Evolutionary conservation across 768 basidiomycete species (phyloP), one percentile per base, ranked within the genome.

Genomic region (Leccinum ochraceum): DNA sequence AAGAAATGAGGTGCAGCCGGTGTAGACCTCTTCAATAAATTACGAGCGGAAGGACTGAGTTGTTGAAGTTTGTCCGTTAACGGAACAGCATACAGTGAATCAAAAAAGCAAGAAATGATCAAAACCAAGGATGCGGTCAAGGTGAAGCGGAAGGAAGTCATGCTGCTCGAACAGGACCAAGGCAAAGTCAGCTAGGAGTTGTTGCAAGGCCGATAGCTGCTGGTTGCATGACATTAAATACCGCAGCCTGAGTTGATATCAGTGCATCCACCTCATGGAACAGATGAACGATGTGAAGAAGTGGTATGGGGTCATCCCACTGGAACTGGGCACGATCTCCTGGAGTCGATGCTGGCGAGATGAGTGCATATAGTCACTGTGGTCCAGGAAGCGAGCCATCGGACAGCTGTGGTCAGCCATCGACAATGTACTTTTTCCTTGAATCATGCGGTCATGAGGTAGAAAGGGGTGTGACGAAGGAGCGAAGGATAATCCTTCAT

Each of bases 1-100:
- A 79, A 46, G 48, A 77, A 87, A 63, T 81, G 77, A 26, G 87
- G 86, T 1, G 84, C 75, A 22, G 78, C 77, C 0, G 80, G 78
- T 1, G 63, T 67, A 3, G 70, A 28, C 28, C 59, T 61, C 63
- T 61, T 68, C 8, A 71, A 42, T 7, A 72, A 14, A 36, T 63
- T 59, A 49, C 65, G 71, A 26, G 72, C 68, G 20, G 22, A 1
- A 1, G 63, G 63, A 54, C 61, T 74, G 53, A 72, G 65, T 20
- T 28, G 30, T n/a, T 39, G n/a, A 26, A 74, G 63, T 16, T 62
- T 74, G 3, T 72, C 63, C 17, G 52, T 61, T 17, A 74, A 57
- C 6, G 71, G 68, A 39, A 55, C 42, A 4, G 67, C 71, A 5
- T 53, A 9, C 1, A 60, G 48, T 6, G 46, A 58, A 58, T 53